Conservation (phyloP, 805 yeast species). For the Naumovozyma dairenensis region DNA sequence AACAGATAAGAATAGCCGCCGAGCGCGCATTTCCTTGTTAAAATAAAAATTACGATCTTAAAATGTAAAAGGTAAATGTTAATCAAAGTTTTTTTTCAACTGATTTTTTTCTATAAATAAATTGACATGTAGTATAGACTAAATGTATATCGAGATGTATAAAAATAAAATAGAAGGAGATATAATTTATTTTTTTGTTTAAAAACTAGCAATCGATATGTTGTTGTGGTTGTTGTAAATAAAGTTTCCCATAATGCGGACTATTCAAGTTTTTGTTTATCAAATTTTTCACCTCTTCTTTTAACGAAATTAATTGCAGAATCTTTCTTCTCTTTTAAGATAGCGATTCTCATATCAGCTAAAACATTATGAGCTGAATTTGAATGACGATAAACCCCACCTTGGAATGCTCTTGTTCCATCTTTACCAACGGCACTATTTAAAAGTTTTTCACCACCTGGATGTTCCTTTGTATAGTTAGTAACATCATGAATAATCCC, state of each 20-base stretch:
- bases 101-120: no score
- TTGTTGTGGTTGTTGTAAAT: not conserved
- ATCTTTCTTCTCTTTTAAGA: constrained; percentile 58
- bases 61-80: no score
- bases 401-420: constrained; percentile 76
- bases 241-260: not conserved
- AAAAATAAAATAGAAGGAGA: not conserved
- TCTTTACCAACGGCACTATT: constrained; percentile 69
- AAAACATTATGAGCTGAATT: constrained; percentile 78
- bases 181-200: not conserved
- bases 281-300: constrained; percentile 28
- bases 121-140: no score
- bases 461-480: constrained; percentile 62
- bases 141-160: not conserved
- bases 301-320: constrained; percentile 36
- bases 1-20: no score
- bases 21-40: no score
- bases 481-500: constrained; percentile 76
- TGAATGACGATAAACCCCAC: constrained; percentile 78
- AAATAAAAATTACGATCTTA: no score
- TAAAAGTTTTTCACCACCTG: constrained; percentile 72
- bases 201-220: not conserved
- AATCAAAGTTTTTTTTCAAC: no score
- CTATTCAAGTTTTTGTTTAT: constrained; percentile 8
- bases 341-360: constrained; percentile 77